Percentiles rank a stretch among this genome's conserved stretches.
Conservation (phyloP, 805 yeast genomes). For the Ogataea glucozyma region DNA sequence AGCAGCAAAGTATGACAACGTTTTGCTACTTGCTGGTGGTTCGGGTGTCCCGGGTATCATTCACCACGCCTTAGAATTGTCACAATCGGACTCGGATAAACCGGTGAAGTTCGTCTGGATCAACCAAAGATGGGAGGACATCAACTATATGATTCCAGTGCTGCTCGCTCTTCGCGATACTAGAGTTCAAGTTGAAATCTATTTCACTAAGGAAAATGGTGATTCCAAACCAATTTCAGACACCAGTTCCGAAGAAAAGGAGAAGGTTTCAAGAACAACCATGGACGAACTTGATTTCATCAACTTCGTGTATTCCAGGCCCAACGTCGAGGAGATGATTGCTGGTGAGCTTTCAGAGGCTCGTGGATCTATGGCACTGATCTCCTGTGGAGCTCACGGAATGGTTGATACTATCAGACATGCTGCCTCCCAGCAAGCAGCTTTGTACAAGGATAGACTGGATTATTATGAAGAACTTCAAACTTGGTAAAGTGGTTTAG, state of each 20-base stretch:
- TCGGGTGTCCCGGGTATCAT: too few species aligned
- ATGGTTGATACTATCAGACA: slow-evolving; percentile 54
- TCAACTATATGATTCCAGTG: slow-evolving; percentile 47
- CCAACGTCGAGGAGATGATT: slow-evolving; percentile 37
- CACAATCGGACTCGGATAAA: too few species aligned
- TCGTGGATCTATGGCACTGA: slow-evolving; percentile 42
- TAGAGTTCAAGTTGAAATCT: slow-evolving; percentile 34
- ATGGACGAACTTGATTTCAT: slow-evolving; percentile 39
- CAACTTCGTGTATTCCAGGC: slow-evolving; percentile 43
- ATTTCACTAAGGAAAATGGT: slow-evolving; percentile 40
- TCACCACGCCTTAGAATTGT: too few species aligned
- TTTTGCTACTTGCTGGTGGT: too few species aligned
- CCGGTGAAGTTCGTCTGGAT: slow-evolving; percentile 59
- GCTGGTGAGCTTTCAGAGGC: slow-evolving; percentile 35
- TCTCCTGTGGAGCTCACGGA: slow-evolving; percentile 47
- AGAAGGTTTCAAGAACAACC: slow-evolving; percentile 40
- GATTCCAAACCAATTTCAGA: not conserved
- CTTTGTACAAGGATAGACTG: slow-evolving; percentile 46
- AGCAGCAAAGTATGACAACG: too few species aligned
- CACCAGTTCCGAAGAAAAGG: slow-evolving; percentile 25
- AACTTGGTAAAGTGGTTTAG: slow-evolving; percentile 50
- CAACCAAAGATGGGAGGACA: slow-evolving; percentile 48
- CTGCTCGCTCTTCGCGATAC: slow-evolving; percentile 32
- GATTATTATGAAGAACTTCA: slow-evolving; percentile 77
- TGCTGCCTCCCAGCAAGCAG: slow-evolving; percentile 44